A percentile compares a stretch with the other conserved stretches of the same genome.
Conservation (phyloP, 176 grass and related monocot species). For the Miscanthus lutarioriparius region DNA sequence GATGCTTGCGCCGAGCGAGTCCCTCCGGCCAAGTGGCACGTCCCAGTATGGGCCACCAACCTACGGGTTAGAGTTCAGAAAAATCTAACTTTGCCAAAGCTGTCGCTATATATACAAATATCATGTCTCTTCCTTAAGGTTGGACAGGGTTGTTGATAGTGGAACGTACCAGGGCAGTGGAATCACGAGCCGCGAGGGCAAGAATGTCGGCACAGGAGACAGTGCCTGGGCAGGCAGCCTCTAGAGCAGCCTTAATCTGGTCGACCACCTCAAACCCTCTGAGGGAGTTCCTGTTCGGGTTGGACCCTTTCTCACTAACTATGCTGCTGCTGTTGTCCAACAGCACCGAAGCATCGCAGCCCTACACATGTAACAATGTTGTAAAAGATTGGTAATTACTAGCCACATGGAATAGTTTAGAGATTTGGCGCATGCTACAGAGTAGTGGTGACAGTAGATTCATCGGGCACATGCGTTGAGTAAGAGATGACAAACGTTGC, state of each 20-base stretch:
- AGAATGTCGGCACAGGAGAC: constrained; percentile 84
- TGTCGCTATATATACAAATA: background rate
- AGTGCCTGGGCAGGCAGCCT: constrained; percentile 57
- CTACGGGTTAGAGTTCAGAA: constrained; percentile 39
- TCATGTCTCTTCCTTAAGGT: background rate
- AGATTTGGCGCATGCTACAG: background rate
- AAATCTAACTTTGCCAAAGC: constrained; percentile 14
- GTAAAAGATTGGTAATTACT: constrained; percentile 1
- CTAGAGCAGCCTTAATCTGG: constrained; percentile 68
- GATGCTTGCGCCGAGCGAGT: constrained; percentile 74
- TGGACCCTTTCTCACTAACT: constrained; percentile 81
- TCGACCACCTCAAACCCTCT: constrained; percentile 78
- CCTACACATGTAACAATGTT: constrained; percentile 40
- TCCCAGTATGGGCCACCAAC: constrained; percentile 83
- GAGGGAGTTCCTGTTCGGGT: constrained; percentile 66
- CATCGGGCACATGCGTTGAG: constrained; percentile 14
- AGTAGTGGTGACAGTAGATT: background rate
- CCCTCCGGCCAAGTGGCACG: constrained; percentile 84
- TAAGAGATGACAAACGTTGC: background rate
- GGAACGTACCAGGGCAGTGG: constrained; percentile 50
- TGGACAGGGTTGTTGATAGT: background rate
- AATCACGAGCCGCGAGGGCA: constrained; percentile 62
- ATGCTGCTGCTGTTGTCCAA: constrained; percentile 73
- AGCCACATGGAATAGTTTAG: constrained; percentile 14
- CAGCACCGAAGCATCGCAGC: constrained; percentile 80